phyloP scores from a whole-genome alignment of 2,329 filamentous ascomycete species.

The Dothideomycetidae sp. region DNA sequence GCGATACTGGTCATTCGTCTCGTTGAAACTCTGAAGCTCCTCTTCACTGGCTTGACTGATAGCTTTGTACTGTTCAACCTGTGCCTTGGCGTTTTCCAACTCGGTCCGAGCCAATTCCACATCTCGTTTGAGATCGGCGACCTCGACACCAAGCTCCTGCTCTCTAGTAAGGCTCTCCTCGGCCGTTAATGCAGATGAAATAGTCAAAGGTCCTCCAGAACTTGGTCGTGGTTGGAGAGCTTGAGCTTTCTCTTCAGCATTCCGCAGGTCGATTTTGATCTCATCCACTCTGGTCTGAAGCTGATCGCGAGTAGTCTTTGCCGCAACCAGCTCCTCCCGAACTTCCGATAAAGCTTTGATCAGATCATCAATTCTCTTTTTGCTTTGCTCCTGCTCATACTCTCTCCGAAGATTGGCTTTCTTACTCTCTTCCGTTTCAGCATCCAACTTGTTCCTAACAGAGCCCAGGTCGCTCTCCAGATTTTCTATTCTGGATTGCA shows the following conservation, averaged over 20 bases:
- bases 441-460: slow-evolving; percentile 68
- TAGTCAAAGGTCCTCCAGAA: slow-evolving; percentile 2
- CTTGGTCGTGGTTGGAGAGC: slow-evolving; percentile 69
- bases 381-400: slow-evolving; percentile 73
- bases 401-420: slow-evolving; percentile 74
- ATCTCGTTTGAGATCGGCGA: slow-evolving; percentile 75
- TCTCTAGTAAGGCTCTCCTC: slow-evolving; percentile 45
- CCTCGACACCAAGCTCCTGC: slow-evolving; percentile 70
- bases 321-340: slow-evolving; percentile 72
- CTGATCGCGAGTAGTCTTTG: slow-evolving; percentile 79
- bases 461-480: slow-evolving; percentile 66
- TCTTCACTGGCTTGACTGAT: slow-evolving; percentile 83
- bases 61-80: slow-evolving; percentile 75
- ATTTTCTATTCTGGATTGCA: slow-evolving; percentile 63
- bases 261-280: slow-evolving; percentile 72
- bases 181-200: slow-evolving; percentile 37
- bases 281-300: slow-evolving; percentile 81
- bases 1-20: slow-evolving; percentile 74
- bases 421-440: slow-evolving; percentile 72
- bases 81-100: slow-evolving; percentile 63
- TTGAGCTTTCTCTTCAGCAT: slow-evolving; percentile 74
- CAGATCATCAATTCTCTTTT: slow-evolving; percentile 86
- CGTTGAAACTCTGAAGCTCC: slow-evolving; percentile 62
- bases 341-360: slow-evolving; percentile 63
- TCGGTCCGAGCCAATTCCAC: slow-evolving; percentile 69